Evolutionary conservation across 1,139 yeast species (phyloP), one percentile per base, ranked within the genome.

Genomic region (Kodamaea sp.): DNA sequence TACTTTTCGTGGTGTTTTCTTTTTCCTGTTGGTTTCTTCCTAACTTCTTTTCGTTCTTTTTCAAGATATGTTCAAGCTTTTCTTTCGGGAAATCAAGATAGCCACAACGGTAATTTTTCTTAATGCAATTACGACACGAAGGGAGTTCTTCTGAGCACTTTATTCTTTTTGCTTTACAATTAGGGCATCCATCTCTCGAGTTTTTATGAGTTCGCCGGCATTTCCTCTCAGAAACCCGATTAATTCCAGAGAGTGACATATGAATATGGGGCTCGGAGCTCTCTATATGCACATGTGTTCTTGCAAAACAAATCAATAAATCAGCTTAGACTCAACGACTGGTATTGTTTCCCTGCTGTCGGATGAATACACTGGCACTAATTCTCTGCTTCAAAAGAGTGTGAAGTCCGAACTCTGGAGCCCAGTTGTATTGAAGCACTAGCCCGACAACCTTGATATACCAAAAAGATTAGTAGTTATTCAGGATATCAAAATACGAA

Each of bases 61-160:
- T 48, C 15, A 64, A 47, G 12, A 70, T 54, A 20, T 50, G 51
- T 4, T 63, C 66, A 29, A 70, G 47, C 37, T 57, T 63, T 10
- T 67, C 74, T 25, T 51, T 42, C 0, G 73, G 63, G 39, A 66
- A 69, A 41, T 69, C 75, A 14, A 67, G 46, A 43, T 70, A 70
- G 2, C 76, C 73, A 52, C 76, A 70, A 8, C 69, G 54, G 38
- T 55, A 55, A 23, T 60, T 54, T 45, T 64, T 70, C 39, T 63
- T 63, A 8, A 61, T 40, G 46, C 75, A 69, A 42, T 69, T 69
- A 12, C 43, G 51, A 39, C 76, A 70, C 14, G 62, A 51, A 6
- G 76, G 76, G 14, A 70, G 53, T 37, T 69, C 74, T 41, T 70
- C 76, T 1, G 66, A 48, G 41, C 75, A 70, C 44, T 69, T 70